phyloP scores from a whole-genome alignment of 805 yeast genomes.

The Yarrowia phangngaensis region DNA sequence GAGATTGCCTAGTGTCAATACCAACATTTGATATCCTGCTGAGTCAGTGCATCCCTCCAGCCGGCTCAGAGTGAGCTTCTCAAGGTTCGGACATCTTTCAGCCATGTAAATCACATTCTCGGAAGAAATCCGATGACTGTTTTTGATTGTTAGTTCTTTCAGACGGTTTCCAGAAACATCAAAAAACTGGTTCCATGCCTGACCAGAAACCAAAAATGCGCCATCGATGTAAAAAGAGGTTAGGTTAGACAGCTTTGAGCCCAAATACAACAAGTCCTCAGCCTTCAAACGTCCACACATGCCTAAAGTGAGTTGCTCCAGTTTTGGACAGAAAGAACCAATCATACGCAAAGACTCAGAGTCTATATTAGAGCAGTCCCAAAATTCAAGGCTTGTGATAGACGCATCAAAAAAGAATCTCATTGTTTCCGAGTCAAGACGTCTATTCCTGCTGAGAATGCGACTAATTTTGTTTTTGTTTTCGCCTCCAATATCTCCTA shows the following conservation, averaged over 20 bases:
- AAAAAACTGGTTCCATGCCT: conserved; percentile 74
- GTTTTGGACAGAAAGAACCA: conserved; percentile 72
- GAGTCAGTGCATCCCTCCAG: conserved; percentile 64
- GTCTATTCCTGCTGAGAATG: conserved; percentile 77
- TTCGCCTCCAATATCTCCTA: conserved; percentile 79
- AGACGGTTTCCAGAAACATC: conserved; percentile 53
- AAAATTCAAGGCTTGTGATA: conserved; percentile 58
- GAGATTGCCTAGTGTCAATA: conserved; percentile 59
- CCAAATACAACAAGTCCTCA: conserved; percentile 62
- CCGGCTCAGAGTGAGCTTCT: conserved; percentile 58
- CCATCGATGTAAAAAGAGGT: conserved; percentile 71
- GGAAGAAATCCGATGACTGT: conserved; percentile 78
- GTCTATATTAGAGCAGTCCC: conserved; percentile 87
- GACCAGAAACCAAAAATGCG: conserved; percentile 75
- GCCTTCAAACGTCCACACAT: conserved; percentile 94
- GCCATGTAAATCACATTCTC: conserved; percentile 60
- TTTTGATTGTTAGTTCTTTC: conserved; percentile 57
- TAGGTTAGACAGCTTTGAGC: conserved; percentile 55
- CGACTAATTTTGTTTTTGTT: conserved; percentile 69
- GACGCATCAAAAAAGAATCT: conserved; percentile 65
- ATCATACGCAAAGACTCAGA: conserved; percentile 62
- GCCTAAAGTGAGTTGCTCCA: conserved; percentile 60
- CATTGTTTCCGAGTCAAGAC: conserved; percentile 68
- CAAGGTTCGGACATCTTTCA: conserved; percentile 54
- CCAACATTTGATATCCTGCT: conserved; percentile 55